Evolutionary conservation across 805 yeast species (phyloP), one percentile per base, ranked within the genome.

Genomic region (Cyberlindnera galapagoensis): DNA sequence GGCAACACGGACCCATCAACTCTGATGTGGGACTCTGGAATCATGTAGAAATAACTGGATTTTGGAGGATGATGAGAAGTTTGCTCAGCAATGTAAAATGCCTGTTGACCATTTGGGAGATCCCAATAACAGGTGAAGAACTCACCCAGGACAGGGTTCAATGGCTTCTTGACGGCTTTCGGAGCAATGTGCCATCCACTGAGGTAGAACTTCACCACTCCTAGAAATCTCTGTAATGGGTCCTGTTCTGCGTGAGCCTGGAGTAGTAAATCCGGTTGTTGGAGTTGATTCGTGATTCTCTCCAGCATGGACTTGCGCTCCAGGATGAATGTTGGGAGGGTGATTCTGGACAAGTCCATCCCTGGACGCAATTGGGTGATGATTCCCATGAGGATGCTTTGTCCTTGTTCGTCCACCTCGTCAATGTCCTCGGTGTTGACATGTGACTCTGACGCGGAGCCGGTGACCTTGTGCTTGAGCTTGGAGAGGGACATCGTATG

Each of bases 11-110:
- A 70, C 19, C 98, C 98, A 51, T 92, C 98, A 15, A 80, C 86
- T 41, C 92, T 73, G 37, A 92, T 83, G 44, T 74, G 74, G 37
- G 73, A 71, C 36, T 76, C 81, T 0, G 98, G 98, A 22, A 84
- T 71, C 59, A 80, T 65, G 55, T 85, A 92, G 53, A 87, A 92
- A 58, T 90, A 92, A 0, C 95, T 80, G 1, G 96, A 85, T 54
- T 92, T 82, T 10, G 98, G 98, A n/a, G 98, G 97, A 55, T 92
- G 98, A 52, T 92, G 98, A 20, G 95, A 83, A 0, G 97, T 88
- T 57, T 92, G 98, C 57, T 92, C 98, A 2, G 97, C 69, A 14
- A 90, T 59, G 56, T 90, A 92, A 54, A 72, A 90, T 0, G 96
- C 95, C 31, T 70, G 70, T 19, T 69, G 74, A 19, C 67, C 71